These are phyloP conservation scores for Colletotrichum endophyticum DNA, from an alignment of 2,329 filamentous ascomycete genomes.

Conservation along the genomic window DNA sequence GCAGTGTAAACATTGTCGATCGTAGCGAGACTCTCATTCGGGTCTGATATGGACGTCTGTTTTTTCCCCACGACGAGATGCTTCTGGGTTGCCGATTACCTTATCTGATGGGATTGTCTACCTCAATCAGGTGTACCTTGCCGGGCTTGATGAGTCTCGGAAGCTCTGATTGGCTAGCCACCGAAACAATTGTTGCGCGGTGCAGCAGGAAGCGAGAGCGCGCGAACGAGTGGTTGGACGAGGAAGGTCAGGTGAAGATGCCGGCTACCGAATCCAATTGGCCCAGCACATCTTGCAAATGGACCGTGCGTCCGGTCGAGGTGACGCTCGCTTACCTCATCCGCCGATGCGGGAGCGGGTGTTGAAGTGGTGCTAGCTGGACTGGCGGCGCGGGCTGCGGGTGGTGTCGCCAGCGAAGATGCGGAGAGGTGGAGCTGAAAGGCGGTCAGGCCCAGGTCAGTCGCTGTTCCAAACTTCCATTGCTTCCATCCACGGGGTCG, in stretches of 20 bases:
- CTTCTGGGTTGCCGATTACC: background rate
- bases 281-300: background rate
- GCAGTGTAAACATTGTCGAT: background rate
- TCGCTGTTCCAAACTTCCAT: background rate
- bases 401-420: background rate
- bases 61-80: background rate
- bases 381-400: background rate
- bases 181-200: background rate
- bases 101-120: background rate
- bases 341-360: background rate
- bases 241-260: background rate
- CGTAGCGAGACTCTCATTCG: background rate
- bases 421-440: slow-evolving; percentile 9
- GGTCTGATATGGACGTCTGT: background rate
- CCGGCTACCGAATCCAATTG: background rate
- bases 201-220: background rate
- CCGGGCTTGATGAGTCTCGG: background rate
- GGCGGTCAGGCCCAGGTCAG: slow-evolving; percentile 12
- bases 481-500: background rate
- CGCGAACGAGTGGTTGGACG: background rate
- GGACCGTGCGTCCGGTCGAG: slow-evolving; percentile 4
- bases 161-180: background rate
- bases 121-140: background rate
- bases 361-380: background rate
- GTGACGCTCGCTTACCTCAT: background rate